Base-by-base conservation (phyloP, 805 yeast species). In the Cyberlindnera xylosilytica region DNA sequence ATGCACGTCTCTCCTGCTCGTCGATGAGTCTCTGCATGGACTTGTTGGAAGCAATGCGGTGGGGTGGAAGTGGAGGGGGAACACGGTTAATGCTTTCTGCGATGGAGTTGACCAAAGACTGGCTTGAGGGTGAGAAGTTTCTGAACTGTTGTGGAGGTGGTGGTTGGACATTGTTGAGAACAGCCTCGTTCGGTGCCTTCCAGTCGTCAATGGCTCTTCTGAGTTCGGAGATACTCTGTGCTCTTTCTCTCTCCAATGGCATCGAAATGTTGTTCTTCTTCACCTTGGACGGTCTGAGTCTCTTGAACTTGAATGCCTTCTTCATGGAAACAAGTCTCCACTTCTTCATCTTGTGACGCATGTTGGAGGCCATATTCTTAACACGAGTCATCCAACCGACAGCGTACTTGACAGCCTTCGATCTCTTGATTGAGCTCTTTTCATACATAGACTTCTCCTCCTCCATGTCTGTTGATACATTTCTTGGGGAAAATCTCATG, bases 371-470 rank as follows among this genome's bases (percentile, higher is more conserved):
- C 38, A 61, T 26, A 17, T 41, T 38, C 12, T 53, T 52, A 37
- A 66, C 52, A 36, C 57, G 62, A 11, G 63, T 48, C 23, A 68
- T 51, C 50, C 69, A 56, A 13, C 72, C 72, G 34, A 69, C 64
- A 34, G 62, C 61, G 45, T 66, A 65, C 43, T 62, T 62, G 24
- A 68, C 54, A 6, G 71, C 73, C 35, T 56, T 54, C 4, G 62
- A 56, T 56, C 65, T 58, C 40, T 58, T 61, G 37, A 61, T 32
- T 3, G 63, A 56, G 1, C 65, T 27, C 17, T 36, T 46, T 17
- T 42, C 42, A 15, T 39, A 51, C 24, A 54, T 20, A 3, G 58
- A 50, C 2, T 20, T 27, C 19, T 52, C 44, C 17, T 50, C 55
- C 16, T 47, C 47, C 18, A 23, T 34, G 4, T 10, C 26, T 12